phyloP scores from a whole-genome alignment of 768 basidiomycete genomes.

The Serendipita sp. region DNA sequence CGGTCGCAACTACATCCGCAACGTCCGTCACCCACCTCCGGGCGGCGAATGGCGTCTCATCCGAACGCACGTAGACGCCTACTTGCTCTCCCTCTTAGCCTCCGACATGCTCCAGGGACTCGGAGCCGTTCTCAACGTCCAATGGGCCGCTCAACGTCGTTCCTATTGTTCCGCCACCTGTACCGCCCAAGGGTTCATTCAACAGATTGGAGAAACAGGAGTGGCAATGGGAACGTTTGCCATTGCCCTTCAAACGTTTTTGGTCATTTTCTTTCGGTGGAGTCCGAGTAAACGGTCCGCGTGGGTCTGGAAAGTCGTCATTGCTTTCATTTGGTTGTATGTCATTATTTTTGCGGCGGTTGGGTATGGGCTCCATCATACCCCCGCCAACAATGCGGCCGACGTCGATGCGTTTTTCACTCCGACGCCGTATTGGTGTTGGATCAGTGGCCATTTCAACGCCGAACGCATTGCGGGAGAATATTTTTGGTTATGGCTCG shows the following conservation, averaged over 20 bases:
- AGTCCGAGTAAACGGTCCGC: conserved; percentile 19
- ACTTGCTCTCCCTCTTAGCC: conserved; percentile 21
- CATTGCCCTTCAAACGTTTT: conserved; percentile 27
- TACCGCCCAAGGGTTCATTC: conserved; percentile 19
- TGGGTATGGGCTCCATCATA: not conserved
- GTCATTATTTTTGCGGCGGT: conserved; percentile 21
- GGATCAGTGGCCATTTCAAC: conserved; percentile 21
- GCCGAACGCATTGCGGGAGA: conserved; percentile 24
- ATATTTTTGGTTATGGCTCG: conserved; percentile 31
- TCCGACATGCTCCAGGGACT: conserved; percentile 25
- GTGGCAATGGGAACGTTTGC: conserved; percentile 25
- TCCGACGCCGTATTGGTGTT: conserved; percentile 23
- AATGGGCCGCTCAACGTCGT: conserved; percentile 25
- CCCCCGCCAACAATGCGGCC: not conserved
- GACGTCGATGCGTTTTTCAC: not conserved
- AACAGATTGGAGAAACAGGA: conserved; percentile 25
- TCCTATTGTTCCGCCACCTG: conserved; percentile 26
- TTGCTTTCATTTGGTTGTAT: conserved; percentile 21
- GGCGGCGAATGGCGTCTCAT: conserved; percentile 16
- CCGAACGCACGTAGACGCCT: conserved; percentile 23
- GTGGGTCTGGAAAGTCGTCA: conserved; percentile 15
- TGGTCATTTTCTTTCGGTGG: conserved; percentile 17
- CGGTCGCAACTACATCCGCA: conserved; percentile 18
- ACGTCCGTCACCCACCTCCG: conserved; percentile 13
- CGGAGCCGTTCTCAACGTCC: conserved; percentile 23